Conservation (phyloP, 192 early-diverging fungal species). For the Glomus cerebriforme region DNA sequence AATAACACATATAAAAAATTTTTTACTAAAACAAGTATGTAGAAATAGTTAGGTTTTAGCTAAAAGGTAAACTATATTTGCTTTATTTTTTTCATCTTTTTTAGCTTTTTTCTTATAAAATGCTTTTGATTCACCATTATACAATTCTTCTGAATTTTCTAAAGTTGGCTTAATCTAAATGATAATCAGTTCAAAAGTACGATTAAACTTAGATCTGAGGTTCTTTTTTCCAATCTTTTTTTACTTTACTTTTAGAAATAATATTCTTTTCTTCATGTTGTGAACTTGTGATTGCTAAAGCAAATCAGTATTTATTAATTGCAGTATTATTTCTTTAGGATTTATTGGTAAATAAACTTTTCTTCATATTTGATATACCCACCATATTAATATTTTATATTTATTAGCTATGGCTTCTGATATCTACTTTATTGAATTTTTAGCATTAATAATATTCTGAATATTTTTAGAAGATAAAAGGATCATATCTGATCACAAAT, state of each 20-base stretch:
- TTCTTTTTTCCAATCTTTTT: not conserved
- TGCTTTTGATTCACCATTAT: too few relatives aligned
- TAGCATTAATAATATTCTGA: slow-evolving; percentile 1
- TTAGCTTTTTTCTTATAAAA: too few relatives aligned
- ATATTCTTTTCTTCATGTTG: not conserved
- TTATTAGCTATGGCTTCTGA: not conserved
- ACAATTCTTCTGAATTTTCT: too few relatives aligned
- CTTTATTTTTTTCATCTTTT: too few relatives aligned
- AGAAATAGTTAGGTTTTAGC: too few relatives aligned
- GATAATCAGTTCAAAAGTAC: not conserved
- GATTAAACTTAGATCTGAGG: not conserved
- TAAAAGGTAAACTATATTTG: too few relatives aligned
- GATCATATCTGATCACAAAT: not conserved
- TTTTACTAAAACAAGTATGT: too few relatives aligned
- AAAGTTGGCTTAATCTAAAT: too few relatives aligned
- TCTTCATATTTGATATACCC: slow-evolving; percentile 1
- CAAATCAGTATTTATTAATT: not conserved
- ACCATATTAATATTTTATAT: not conserved
- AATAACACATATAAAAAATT: too few relatives aligned
- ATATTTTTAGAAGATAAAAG: not conserved
- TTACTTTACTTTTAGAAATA: not conserved
- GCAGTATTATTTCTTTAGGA: not conserved
- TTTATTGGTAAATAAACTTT: not conserved
- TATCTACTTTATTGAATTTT: not conserved
- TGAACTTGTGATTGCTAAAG: too few relatives aligned